A percentile compares a stretch with the other conserved stretches of the same genome.
Evolutionary conservation across 2,329 filamentous ascomycete genomes (phyloP).

Genomic region (Aureobasidium sp.): DNA sequence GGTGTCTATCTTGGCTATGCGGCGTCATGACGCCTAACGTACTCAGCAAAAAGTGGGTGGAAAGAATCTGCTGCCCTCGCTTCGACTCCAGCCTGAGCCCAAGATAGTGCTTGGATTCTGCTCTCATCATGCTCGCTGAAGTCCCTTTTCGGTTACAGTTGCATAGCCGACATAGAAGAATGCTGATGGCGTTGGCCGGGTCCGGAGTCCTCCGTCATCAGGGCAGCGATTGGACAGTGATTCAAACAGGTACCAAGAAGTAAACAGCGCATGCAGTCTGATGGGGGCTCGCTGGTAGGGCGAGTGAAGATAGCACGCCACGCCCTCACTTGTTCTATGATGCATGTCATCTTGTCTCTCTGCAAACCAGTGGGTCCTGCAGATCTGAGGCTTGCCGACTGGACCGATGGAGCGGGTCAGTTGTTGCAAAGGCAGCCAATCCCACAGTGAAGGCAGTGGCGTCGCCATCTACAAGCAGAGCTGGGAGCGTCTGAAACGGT

Average conservation of each 20-base stretch:
- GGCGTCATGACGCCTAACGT: neutral
- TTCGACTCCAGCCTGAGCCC: neutral
- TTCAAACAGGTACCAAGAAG: neutral
- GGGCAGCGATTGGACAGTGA: neutral
- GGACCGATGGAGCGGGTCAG: slow-evolving; percentile 2
- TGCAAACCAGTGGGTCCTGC: slow-evolving; percentile 17
- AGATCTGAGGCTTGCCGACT: slow-evolving; percentile 2
- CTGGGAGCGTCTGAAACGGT: neutral
- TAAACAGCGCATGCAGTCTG: slow-evolving; percentile 7
- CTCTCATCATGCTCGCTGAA: neutral
- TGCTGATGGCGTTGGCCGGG: neutral
- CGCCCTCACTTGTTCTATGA: neutral
- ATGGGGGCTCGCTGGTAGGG: neutral
- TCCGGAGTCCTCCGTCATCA: neutral
- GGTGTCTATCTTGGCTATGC: slow-evolving; percentile 1
- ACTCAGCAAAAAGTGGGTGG: neutral
- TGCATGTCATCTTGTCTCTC: slow-evolving; percentile 12
- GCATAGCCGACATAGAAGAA: slow-evolving; percentile 2
- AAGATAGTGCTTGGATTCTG: neutral
- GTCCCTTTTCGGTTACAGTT: neutral
- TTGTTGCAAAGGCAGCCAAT: slow-evolving; percentile 1
- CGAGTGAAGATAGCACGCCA: neutral
- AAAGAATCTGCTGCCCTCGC: neutral
- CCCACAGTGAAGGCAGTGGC: slow-evolving; percentile 14
- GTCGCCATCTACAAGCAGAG: slow-evolving; percentile 3